phyloP scores from a whole-genome alignment of 2,329 filamentous ascomycete species.

The Ophiostoma montium region DNA sequence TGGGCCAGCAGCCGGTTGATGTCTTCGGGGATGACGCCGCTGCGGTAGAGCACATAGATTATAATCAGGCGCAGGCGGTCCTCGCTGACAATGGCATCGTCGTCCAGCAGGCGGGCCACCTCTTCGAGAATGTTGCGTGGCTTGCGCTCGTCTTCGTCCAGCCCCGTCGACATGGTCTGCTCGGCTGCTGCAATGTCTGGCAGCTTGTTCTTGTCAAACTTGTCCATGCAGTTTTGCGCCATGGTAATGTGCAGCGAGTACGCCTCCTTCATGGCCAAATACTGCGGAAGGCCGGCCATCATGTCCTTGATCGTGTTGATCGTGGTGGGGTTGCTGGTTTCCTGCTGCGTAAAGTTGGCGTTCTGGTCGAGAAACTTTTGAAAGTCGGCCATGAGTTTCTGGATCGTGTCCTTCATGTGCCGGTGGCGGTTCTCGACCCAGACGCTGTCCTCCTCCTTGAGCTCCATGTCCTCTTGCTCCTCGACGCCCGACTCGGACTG shows the following conservation, averaged over 20 bases:
- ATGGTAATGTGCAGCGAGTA: slow-evolving; percentile 92
- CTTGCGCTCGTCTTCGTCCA: slow-evolving; percentile 85
- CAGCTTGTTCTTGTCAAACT: slow-evolving; percentile 74
- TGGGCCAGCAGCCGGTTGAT: slow-evolving; percentile 74
- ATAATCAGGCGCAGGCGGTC: slow-evolving; percentile 78
- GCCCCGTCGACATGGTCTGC: slow-evolving; percentile 78
- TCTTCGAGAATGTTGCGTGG: slow-evolving; percentile 81
- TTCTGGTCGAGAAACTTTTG: slow-evolving; percentile 83
- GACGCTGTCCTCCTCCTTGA: slow-evolving; percentile 79
- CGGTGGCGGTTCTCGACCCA: slow-evolving; percentile 91
- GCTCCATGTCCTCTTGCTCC: slow-evolving; percentile 81
- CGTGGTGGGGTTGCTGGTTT: slow-evolving; percentile 53
- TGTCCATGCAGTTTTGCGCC: slow-evolving; percentile 94
- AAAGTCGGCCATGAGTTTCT: slow-evolving; percentile 85
- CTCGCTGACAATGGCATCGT: slow-evolving; percentile 53
- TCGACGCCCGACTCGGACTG: slow-evolving; percentile 59
- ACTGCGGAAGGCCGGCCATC: slow-evolving; percentile 86
- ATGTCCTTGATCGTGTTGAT: slow-evolving; percentile 93
- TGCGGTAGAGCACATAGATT: slow-evolving; percentile 73
- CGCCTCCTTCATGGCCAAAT: slow-evolving; percentile 87
- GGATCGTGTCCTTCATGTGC: slow-evolving; percentile 97
- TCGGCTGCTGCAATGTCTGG: slow-evolving; percentile 78
- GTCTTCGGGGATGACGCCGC: slow-evolving; percentile 73
- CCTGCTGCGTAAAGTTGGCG: slow-evolving; percentile 77
- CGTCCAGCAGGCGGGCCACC: slow-evolving; percentile 75